These are phyloP conservation scores for Colletotrichum sp. DNA, from an alignment of 2,329 filamentous ascomycete species.

Conservation along the genomic window DNA sequence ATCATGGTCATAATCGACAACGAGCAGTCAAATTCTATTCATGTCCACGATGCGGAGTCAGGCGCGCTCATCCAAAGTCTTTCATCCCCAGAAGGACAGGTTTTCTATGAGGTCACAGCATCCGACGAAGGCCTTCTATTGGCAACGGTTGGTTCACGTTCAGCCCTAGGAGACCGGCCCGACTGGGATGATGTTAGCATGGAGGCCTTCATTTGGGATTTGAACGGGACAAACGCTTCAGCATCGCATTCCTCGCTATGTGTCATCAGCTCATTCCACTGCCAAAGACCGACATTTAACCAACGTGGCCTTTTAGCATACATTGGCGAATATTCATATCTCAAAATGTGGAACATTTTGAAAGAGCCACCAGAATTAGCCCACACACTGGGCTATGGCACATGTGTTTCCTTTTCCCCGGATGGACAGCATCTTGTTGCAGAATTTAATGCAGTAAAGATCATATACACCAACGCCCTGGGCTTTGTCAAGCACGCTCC, in stretches of 20 bases:
- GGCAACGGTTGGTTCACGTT: neutral
- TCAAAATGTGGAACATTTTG: neutral
- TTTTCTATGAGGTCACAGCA: neutral
- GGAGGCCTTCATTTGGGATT: neutral
- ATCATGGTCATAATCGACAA: neutral
- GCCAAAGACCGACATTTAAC: accelerated
- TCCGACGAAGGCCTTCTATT: neutral
- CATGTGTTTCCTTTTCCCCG: neutral
- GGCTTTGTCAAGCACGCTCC: neutral
- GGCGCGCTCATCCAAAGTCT: neutral
- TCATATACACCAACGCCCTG: neutral
- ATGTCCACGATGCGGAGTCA: neutral
- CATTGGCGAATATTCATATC: neutral
- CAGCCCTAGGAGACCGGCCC: too few species aligned
- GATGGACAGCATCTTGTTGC: neutral
- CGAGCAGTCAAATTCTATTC: neutral
- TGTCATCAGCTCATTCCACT: neutral
- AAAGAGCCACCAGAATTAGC: neutral
- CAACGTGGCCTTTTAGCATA: neutral
- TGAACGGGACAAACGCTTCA: neutral
- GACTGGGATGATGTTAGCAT: neutral
- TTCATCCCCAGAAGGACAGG: neutral
- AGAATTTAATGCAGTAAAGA: neutral
- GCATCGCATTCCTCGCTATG: neutral
- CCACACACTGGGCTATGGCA: neutral